These are phyloP conservation scores for Carex arenaria DNA, from an alignment of 202 grass and related monocot species.

Conservation along the genomic window DNA sequence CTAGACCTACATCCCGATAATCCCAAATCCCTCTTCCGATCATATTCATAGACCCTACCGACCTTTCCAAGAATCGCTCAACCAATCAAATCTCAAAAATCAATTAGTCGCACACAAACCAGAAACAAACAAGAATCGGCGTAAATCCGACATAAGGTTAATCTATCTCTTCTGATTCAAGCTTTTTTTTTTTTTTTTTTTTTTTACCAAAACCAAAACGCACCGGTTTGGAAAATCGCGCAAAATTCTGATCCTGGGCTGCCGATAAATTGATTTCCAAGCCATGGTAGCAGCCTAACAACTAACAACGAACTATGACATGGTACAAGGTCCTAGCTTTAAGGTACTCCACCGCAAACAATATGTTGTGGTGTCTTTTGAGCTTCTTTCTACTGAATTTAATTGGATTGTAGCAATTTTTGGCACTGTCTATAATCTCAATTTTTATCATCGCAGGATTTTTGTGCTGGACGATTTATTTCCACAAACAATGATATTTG, in stretches of 20 bases:
- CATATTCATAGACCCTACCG: neutral
- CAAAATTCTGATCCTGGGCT: neutral
- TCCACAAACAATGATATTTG: neutral
- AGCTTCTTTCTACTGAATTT: neutral
- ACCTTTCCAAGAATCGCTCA: neutral
- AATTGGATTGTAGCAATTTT: neutral
- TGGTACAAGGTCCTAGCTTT: neutral
- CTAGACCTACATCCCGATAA: neutral
- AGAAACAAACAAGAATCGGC: neutral
- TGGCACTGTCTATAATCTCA: neutral
- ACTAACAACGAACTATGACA: neutral
- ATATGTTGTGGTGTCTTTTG: neutral
- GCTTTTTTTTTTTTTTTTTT: neutral
- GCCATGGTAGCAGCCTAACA: neutral
- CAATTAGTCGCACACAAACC: neutral
- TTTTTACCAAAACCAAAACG: neutral
- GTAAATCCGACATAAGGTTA: neutral
- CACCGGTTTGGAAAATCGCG: neutral
- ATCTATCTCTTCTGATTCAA: neutral
- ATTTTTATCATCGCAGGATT: constrained; percentile 1
- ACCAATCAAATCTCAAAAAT: neutral
- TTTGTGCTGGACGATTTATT: constrained; percentile 1
- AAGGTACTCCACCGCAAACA: neutral
- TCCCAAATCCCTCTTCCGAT: neutral
- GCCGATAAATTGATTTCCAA: neutral